Evolutionary conservation across 169 alveolate species (phyloP).

Genomic region (Plasmodium gonderi): DNA sequence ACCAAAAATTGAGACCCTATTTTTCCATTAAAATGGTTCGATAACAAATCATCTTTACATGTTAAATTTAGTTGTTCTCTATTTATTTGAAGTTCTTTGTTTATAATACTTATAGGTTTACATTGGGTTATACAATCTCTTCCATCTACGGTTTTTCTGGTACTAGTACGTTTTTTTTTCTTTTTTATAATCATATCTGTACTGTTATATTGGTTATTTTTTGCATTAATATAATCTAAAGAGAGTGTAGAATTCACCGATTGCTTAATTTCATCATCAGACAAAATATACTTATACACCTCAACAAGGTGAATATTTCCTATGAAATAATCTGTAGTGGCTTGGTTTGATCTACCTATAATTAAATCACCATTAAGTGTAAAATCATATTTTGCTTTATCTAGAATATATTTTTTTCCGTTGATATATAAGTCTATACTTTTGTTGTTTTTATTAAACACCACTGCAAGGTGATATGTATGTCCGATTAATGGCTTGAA

Average conservation of each 20-base stretch:
- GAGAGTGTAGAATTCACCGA: conserved; percentile 19
- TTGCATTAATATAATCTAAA: conserved; percentile 2
- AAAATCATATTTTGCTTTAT: conserved; percentile 23
- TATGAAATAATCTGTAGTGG: conserved; percentile 78
- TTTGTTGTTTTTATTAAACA: conserved; percentile 57
- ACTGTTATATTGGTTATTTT: neutral
- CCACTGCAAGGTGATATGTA: conserved; percentile 58
- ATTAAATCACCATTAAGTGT: conserved; percentile 72
- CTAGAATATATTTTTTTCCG: conserved; percentile 11
- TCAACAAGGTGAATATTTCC: conserved; percentile 78
- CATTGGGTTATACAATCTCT: conserved; percentile 52
- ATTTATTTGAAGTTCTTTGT: conserved; percentile 62
- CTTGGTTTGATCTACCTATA: conserved; percentile 78
- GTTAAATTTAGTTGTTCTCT: conserved; percentile 32
- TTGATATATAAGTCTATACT: conserved; percentile 71
- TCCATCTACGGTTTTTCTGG: conserved; percentile 66
- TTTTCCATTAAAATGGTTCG: conserved; percentile 79
- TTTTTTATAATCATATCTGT: neutral
- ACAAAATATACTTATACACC: conserved; percentile 75
- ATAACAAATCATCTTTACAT: conserved; percentile 45
- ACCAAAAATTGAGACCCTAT: conserved; percentile 82
- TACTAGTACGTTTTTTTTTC: neutral
- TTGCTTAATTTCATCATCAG: conserved; percentile 81
- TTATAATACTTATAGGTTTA: conserved; percentile 48
- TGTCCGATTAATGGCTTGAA: conserved; percentile 81